Percentiles rank a stretch among this genome's conserved stretches.
These are phyloP conservation scores for Candida tallmaniae DNA, from an alignment of 805 yeast species.

Conservation along the genomic window DNA sequence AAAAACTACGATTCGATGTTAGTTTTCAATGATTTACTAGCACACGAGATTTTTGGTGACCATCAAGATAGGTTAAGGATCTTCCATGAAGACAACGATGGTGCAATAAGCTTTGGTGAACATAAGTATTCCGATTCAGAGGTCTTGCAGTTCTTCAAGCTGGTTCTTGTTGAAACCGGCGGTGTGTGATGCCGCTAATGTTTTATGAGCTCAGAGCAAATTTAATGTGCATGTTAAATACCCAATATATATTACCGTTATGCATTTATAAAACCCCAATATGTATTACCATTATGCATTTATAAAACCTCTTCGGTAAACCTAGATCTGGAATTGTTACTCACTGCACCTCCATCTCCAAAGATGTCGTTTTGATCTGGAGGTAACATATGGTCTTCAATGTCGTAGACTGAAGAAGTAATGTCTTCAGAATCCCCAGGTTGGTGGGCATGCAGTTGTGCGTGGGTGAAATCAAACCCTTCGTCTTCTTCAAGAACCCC, in stretches of 20 bases:
- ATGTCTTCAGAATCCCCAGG: slow-evolving; percentile 9
- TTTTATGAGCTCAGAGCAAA: too few relatives aligned
- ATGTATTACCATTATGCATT: too few relatives aligned
- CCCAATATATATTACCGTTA: too few relatives aligned
- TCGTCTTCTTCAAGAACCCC: slow-evolving; percentile 10
- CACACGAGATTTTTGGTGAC: slow-evolving; percentile 1
- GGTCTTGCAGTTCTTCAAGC: slow-evolving; percentile 2
- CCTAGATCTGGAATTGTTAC: slow-evolving; percentile 18
- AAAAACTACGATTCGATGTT: neutral
- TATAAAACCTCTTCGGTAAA: slow-evolving; percentile 17
- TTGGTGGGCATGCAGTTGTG: neutral
- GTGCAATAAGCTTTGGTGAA: neutral
- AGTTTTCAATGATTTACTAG: slow-evolving; percentile 2
- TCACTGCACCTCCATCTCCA: slow-evolving; percentile 10
- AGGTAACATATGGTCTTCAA: slow-evolving; percentile 11
- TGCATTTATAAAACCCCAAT: too few relatives aligned
- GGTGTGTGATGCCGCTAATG: too few relatives aligned
- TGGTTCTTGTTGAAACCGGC: neutral
- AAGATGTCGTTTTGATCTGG: slow-evolving; percentile 11
- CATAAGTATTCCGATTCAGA: slow-evolving; percentile 2
- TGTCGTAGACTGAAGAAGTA: slow-evolving; percentile 10
- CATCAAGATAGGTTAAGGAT: neutral
- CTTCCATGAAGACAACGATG: neutral
- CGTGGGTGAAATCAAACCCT: slow-evolving; percentile 1
- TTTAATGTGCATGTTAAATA: too few relatives aligned